phyloP scores from a whole-genome alignment of 2,329 filamentous ascomycete genomes.

The Aspergillus tamarii region DNA sequence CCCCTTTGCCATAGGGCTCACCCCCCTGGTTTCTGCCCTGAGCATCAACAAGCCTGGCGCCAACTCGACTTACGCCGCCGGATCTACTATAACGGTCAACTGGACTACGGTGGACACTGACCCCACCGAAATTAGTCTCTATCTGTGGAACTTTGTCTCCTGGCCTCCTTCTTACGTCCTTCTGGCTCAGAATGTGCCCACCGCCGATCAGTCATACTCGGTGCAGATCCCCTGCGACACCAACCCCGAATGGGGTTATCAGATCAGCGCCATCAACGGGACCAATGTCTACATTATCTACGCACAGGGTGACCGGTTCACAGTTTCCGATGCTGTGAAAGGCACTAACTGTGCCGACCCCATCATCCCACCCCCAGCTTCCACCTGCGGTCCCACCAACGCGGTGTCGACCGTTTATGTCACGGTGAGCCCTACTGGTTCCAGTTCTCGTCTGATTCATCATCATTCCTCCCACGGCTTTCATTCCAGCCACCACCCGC shows the following conservation, averaged over 20 bases:
- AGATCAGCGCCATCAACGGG: constrained; percentile 52
- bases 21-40: constrained; percentile 26
- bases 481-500: neutral
- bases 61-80: constrained; percentile 44
- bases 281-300: constrained; percentile 52
- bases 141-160: constrained; percentile 51
- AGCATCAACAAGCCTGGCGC: constrained; percentile 32
- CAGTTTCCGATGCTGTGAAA: constrained; percentile 23
- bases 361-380: constrained; percentile 20
- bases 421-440: constrained; percentile 28
- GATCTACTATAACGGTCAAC: constrained; percentile 36
- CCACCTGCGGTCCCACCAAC: constrained; percentile 16
- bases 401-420: constrained; percentile 27
- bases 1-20: constrained; percentile 17
- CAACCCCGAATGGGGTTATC: constrained; percentile 43
- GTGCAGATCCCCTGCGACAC: constrained; percentile 46
- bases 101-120: constrained; percentile 49
- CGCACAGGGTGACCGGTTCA: constrained; percentile 47
- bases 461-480: constrained; percentile 10
- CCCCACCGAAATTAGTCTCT: constrained; percentile 44
- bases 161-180: constrained; percentile 47
- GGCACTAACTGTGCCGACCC: constrained; percentile 32
- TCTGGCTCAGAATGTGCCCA: constrained; percentile 41
- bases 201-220: constrained; percentile 32
- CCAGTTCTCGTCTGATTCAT: constrained; percentile 19